These are phyloP conservation scores for Thymus mandschuricus DNA, from an alignment of 257 asterid genomes.

Conservation along the genomic window DNA sequence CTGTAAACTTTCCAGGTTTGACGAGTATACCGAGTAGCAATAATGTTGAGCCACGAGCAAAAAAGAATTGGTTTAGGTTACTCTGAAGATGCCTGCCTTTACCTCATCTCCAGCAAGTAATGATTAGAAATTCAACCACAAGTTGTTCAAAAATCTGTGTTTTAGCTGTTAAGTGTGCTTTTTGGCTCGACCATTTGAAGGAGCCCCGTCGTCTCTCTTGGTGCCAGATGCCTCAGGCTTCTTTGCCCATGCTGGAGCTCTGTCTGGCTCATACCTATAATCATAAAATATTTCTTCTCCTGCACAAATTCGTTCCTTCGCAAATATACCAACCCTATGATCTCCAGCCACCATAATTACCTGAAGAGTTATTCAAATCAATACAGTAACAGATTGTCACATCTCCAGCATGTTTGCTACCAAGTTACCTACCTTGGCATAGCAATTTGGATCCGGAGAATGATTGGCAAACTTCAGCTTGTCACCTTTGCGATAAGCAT, in stretches of 20 bases:
- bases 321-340: constrained; percentile 89
- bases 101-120: constrained; percentile 43
- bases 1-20: constrained; percentile 38
- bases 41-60: constrained; percentile 24
- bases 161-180: constrained; percentile 42
- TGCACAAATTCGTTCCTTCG: constrained; percentile 74
- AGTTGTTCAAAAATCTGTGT: constrained; percentile 34
- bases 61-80: constrained; percentile 44
- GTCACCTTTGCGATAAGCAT: constrained; percentile 88
- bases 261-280: constrained; percentile 78
- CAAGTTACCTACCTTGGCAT: constrained; percentile 65
- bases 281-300: constrained; percentile 94
- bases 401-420: constrained; percentile 8
- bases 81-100: constrained; percentile 44
- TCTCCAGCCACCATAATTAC: constrained; percentile 94
- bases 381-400: constrained; percentile 1
- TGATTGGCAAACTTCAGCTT: constrained; percentile 94
- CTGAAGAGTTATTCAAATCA: constrained; percentile 48
- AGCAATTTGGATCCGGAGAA: constrained; percentile 93
- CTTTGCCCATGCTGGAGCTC: constrained; percentile 92
- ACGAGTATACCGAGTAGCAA: constrained; percentile 27
- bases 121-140: constrained; percentile 41
- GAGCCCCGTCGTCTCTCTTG: constrained; percentile 47
- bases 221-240: constrained; percentile 82
- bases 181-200: constrained; percentile 54